Conservation (phyloP, 2,329 filamentous ascomycete genomes). For the Periconia sp. region DNA sequence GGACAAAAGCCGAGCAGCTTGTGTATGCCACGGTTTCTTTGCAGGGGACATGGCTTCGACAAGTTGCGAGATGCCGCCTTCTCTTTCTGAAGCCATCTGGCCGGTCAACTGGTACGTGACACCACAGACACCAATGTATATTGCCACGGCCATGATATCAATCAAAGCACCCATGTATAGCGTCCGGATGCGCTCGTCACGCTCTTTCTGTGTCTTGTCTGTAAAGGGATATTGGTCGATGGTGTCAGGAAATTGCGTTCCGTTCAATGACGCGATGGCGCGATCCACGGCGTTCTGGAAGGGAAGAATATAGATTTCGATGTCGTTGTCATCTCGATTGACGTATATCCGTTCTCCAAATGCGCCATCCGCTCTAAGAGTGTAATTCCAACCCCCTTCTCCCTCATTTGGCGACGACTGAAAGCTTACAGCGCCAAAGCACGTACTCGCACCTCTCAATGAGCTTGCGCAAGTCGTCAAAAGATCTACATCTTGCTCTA, state of each 20-base stretch:
- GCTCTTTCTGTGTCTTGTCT: slow-evolving; percentile 69
- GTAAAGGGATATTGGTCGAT: slow-evolving; percentile 78
- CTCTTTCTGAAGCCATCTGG: slow-evolving; percentile 82
- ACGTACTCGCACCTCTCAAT: slow-evolving; percentile 68
- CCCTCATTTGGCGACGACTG: slow-evolving; percentile 77
- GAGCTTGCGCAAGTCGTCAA: slow-evolving; percentile 65
- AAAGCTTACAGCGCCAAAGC: slow-evolving; percentile 78
- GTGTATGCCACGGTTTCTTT: slow-evolving; percentile 73
- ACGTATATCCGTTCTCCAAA: slow-evolving; percentile 71
- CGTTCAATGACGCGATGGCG: slow-evolving; percentile 67
- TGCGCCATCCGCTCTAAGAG: slow-evolving; percentile 75
- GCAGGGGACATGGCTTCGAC: slow-evolving; percentile 93
- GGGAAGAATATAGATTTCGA: slow-evolving; percentile 78
- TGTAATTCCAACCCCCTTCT: slow-evolving; percentile 80
- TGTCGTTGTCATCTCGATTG: slow-evolving; percentile 71
- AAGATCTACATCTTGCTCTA: slow-evolving; percentile 64
- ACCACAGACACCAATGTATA: slow-evolving; percentile 80
- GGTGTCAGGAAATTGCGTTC: slow-evolving; percentile 44
- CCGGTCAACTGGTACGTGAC: slow-evolving; percentile 88
- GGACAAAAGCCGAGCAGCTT: slow-evolving; percentile 76
- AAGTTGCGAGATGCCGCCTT: slow-evolving; percentile 84
- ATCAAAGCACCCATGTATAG: slow-evolving; percentile 76
- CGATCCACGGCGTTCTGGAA: slow-evolving; percentile 79
- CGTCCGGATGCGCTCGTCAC: slow-evolving; percentile 68
- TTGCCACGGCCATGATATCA: slow-evolving; percentile 77